Evolutionary conservation across 495 filamentous ascomycete genomes (phyloP), one percentile per base, ranked within the genome.

Genomic region (Cladorrhinum samala): DNA sequence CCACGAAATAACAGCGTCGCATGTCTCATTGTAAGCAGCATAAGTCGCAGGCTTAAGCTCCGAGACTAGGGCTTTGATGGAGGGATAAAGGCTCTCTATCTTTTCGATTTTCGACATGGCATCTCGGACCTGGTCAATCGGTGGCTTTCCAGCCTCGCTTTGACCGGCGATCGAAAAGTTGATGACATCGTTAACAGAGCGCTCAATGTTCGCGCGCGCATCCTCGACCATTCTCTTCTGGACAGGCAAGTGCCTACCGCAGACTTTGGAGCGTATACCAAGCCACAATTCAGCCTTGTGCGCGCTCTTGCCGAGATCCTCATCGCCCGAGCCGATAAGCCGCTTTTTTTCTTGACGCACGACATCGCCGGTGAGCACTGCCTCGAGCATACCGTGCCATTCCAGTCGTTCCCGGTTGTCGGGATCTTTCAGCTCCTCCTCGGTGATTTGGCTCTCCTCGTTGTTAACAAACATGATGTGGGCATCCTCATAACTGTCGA

Each of bases 361-460:
- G 9, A 98, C 94, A 67, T 98, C 93, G 47, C 93, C 93, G 33
- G 91, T 97, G 57, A 98, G 70, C 2, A 98, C 93, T 1, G 89
- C 91, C 23, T 91, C 89, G 37, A 98, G 74, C 93, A 98, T 98
- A 3, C 88, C 86, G 71, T 98, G 92, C 93, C 93, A 98, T 69
- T 98, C 94, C 23, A 98, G 73, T 36, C 93, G 77, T 68, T 97
- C 93, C 48, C 93, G 81, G 62, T 93, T 97, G 57, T 82, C 83
- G 1, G 88, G 86, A 57, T 94, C 86, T 72, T 85, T 86, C 30
- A 96, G 73, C 66, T 98, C 94, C 53, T 96, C 93, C 24, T 86
- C 70, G 3, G 89, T 90, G 2, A 91, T 89, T 59, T 94, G 84
- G 55, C 87, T 86, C 52, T 95, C 88, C 61, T 93, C 87, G 27